phyloP scores from a whole-genome alignment of 108 stramenopile species.

The Mediolabrus comicus region DNA sequence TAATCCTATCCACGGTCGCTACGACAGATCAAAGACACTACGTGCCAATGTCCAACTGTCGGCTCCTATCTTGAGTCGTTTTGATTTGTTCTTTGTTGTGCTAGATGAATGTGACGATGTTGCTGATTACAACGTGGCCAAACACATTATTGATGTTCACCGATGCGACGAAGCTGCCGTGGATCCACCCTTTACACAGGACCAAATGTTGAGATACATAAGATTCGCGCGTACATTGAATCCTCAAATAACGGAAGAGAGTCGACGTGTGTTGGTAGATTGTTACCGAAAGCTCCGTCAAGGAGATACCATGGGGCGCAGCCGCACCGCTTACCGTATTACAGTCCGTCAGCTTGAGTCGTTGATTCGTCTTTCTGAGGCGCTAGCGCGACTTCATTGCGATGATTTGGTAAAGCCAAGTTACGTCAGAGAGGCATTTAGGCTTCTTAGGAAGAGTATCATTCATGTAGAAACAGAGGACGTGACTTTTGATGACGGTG shows the following conservation, averaged over 20 bases:
- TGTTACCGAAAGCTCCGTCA: slow-evolving; percentile 96
- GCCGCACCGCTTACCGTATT: slow-evolving; percentile 95
- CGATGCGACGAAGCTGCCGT: slow-evolving; percentile 67
- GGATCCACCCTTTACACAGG: slow-evolving; percentile 79
- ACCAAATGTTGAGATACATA: slow-evolving; percentile 94
- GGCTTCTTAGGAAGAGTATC: slow-evolving; percentile 91
- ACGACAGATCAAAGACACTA: slow-evolving; percentile 96
- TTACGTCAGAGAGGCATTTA: slow-evolving; percentile 94
- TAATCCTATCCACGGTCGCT: slow-evolving; percentile 98
- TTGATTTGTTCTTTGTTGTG: slow-evolving; percentile 99
- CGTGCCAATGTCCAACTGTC: slow-evolving; percentile 94
- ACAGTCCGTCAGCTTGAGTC: slow-evolving; percentile 99
- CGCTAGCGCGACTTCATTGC: slow-evolving; percentile 93
- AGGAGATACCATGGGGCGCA: slow-evolving; percentile 92
- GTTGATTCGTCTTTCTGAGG: slow-evolving; percentile 97
- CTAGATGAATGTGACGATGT: slow-evolving; percentile 96
- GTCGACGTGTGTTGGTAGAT: slow-evolving; percentile 86
- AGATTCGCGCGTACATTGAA: slow-evolving; percentile 91
- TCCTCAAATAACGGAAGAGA: slow-evolving; percentile 87
- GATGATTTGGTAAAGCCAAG: slow-evolving; percentile 82
- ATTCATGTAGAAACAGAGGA: slow-evolving; percentile 98
- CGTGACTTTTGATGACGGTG: slow-evolving; percentile 92
- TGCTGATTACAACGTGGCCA: slow-evolving; percentile 89
- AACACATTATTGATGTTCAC: slow-evolving; percentile 96
- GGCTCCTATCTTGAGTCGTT: slow-evolving; percentile 96